Conservation (phyloP, 2,329 filamentous ascomycete genomes). For the Clonostachys sp. region DNA sequence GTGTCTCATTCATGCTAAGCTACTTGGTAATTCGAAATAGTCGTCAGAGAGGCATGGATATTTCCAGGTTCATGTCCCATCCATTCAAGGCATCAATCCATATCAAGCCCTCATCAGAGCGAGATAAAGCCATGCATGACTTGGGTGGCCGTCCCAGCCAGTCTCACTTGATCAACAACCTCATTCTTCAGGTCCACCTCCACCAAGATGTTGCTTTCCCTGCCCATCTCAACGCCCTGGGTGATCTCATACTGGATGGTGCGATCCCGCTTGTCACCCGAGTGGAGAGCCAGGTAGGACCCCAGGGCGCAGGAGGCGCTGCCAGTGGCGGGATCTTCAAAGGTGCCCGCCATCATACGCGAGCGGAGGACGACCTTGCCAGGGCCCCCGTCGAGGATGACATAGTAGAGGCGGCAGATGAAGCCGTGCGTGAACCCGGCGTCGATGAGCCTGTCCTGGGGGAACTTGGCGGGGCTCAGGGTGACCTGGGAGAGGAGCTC, state of each 20-base stretch:
- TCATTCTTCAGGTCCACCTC: slow-evolving; percentile 28
- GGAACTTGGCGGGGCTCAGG: slow-evolving; percentile 23
- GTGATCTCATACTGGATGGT: slow-evolving; percentile 44
- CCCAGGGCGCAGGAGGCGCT: slow-evolving; percentile 56
- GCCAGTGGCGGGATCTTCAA: slow-evolving; percentile 60
- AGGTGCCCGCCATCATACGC: slow-evolving; percentile 49
- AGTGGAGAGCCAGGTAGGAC: slow-evolving; percentile 45
- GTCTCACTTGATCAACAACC: slow-evolving; percentile 19
- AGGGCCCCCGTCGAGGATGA: slow-evolving; percentile 26
- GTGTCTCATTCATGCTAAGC: no score
- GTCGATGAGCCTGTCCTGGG: slow-evolving; percentile 33
- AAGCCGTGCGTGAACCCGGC: slow-evolving; percentile 50
- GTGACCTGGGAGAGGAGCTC: slow-evolving; percentile 46
- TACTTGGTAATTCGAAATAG: no score
- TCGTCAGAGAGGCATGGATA: no score
- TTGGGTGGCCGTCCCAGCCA: slow-evolving; percentile 25
- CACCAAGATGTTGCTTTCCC: slow-evolving; percentile 46
- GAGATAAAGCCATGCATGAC: slow-evolving; percentile 26
- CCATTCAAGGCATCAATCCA: no score
- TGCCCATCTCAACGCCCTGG: slow-evolving; percentile 66
- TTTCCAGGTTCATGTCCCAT: no score
- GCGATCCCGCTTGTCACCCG: slow-evolving; percentile 15
- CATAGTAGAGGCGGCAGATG: slow-evolving; percentile 55
- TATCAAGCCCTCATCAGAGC: slow-evolving; percentile 8
- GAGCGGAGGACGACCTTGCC: slow-evolving; percentile 39